Evolutionary conservation across 129 eudicot species (phyloP).

Genomic region (Oenanthe sinensis): DNA sequence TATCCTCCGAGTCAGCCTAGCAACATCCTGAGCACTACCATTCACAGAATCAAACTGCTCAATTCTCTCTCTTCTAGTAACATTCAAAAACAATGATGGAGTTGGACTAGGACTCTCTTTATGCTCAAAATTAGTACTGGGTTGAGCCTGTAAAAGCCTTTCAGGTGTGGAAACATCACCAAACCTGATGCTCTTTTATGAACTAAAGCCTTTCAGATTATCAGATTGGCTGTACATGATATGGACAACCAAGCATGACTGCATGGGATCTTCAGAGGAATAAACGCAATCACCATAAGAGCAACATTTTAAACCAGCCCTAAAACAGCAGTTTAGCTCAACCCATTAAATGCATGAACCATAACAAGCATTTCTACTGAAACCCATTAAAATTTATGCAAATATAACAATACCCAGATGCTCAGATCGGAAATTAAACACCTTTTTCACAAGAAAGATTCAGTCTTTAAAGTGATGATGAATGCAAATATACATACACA

Average conservation of each 20-base stretch:
- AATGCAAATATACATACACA: background rate
- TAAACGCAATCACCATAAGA: background rate
- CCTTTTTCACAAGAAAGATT: background rate
- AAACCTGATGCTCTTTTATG: conserved; percentile 39
- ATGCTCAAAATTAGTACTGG: conserved; percentile 30
- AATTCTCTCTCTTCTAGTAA: too few species aligned
- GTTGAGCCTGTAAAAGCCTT: conserved; percentile 22
- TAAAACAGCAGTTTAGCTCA: conserved; percentile 14
- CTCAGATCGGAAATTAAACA: conserved; percentile 8
- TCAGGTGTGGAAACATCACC: conserved; percentile 36
- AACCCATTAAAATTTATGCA: background rate
- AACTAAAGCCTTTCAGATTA: conserved; percentile 41
- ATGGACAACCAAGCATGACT: conserved; percentile 53
- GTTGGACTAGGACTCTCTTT: conserved; percentile 32
- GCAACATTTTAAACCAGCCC: background rate
- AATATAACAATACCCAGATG: conserved; percentile 24
- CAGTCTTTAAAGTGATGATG: background rate
- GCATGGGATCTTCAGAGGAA: background rate
- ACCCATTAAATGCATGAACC: conserved; percentile 23
- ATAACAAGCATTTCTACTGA: conserved; percentile 9
- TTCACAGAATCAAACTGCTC: conserved; percentile 48
- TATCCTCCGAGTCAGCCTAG: conserved; percentile 41
- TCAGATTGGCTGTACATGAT: conserved; percentile 55
- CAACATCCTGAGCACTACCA: conserved; percentile 50
- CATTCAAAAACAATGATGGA: conserved; percentile 26